A percentile compares a stretch with the other conserved stretches of the same genome.
Conservation (phyloP, 257 asterid species). For the Solanum infundibuliforme region DNA sequence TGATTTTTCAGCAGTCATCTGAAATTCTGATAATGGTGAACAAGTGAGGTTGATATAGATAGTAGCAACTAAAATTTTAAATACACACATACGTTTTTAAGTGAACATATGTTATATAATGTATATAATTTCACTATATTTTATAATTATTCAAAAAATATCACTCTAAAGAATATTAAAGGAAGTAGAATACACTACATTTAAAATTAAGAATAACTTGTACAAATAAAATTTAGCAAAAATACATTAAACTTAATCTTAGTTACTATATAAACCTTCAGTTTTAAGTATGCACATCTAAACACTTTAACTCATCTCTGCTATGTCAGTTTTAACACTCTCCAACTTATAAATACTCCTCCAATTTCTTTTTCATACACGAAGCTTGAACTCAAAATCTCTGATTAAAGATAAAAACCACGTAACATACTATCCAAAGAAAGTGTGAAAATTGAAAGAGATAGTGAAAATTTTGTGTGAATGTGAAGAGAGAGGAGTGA, state of each 20-base stretch:
- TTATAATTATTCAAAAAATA: no score
- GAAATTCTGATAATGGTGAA: background rate
- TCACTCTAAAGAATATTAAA: no score
- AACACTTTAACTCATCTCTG: no score
- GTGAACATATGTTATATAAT: background rate
- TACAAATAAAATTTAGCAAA: background rate
- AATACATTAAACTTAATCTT: background rate
- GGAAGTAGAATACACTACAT: background rate
- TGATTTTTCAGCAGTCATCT: no score
- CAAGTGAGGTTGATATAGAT: background rate
- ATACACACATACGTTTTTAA: fast-evolving
- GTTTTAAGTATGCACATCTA: no score
- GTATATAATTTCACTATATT: background rate
- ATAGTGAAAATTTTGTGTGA: background rate
- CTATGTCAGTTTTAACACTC: background rate
- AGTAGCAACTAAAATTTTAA: background rate
- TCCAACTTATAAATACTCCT: no score
- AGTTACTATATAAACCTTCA: no score
- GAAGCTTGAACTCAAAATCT: no score
- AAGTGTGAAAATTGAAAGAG: background rate
- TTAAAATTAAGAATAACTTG: background rate
- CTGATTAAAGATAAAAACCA: no score
- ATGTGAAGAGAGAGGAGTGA: background rate
- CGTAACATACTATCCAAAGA: no score
- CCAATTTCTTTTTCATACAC: no score